Evolutionary conservation across 805 yeast species (phyloP), one percentile per base, ranked within the genome.

Genomic region (Cyberlindnera mrakii): DNA sequence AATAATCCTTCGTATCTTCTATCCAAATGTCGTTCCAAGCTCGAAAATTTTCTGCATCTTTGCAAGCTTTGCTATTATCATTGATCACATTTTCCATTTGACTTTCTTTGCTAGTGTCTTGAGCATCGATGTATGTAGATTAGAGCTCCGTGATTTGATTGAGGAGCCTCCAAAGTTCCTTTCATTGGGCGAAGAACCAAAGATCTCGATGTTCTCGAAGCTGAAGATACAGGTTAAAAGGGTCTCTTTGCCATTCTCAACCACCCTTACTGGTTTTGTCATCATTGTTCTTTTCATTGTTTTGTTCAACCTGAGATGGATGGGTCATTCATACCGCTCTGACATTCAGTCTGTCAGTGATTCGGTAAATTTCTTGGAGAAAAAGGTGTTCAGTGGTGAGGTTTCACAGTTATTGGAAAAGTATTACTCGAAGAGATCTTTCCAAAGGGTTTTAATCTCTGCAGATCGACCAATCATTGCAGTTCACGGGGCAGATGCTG

Each of bases 51-150:
- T 68, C 35, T 72, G 78, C 42, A 49, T 70, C 10, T 78, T 77
- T 52, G 61, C 75, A 1, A 51, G 71, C 1, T 40, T 73, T 25
- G 72, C 81, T 0, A 51, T 84, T n/a, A 25, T 76, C 1, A 60
- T 81, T 33, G 86, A 83, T 49, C 83, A 78, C 54, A 44, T 73
- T 5, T 63, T 86, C 32, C 87, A 81, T 50, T 55, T 78, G 39
- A 75, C 90, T 1, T 85, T 70, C 58, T 75, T 85, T 45, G 66
- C 80, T 1, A 78, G 88, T 0, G 77, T 85, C 1, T 63, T 85
- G 27, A 71, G 82, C 15, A 74, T 86, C 32, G 95, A 87, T 62
- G 63, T 80, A 27, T 72, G 80, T 37, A 69, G 87, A 42, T 59
- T 74, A 23, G 90, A 82, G 50, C 67, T 82, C 15, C 74, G 74